Conservation (phyloP, 306 rosid species). For the Ammopiptanthus mongolicus region DNA sequence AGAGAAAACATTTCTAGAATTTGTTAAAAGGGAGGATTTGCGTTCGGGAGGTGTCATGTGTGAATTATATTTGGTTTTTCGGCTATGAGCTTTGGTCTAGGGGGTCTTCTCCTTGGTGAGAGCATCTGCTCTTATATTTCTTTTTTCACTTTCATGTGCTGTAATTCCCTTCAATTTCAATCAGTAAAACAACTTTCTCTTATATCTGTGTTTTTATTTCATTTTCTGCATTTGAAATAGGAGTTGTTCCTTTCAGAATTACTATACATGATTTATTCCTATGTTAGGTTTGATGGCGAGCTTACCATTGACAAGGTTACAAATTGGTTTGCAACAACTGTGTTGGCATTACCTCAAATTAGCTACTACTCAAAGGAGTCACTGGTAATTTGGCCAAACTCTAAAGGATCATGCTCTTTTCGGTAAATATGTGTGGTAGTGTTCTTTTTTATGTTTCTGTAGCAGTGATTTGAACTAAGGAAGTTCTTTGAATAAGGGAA, state of each 20-base stretch:
- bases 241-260: neutral
- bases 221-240: no score
- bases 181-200: no score
- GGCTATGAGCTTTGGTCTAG: no score
- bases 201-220: no score
- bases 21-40: no score
- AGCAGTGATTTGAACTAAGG: neutral
- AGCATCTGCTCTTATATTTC: no score
- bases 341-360: slow-evolving; percentile 74
- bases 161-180: no score
- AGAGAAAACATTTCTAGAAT: no score
- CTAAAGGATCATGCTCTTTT: neutral
- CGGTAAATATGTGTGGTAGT: neutral
- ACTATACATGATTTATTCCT: slow-evolving; percentile 1
- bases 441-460: neutral
- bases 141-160: no score
- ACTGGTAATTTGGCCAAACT: slow-evolving; percentile 52
- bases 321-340: slow-evolving; percentile 83
- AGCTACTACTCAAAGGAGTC: slow-evolving; percentile 72
- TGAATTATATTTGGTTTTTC: no score
- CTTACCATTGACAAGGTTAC: slow-evolving; percentile 61
- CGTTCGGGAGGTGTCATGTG: no score
- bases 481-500: slow-evolving; percentile 20
- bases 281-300: slow-evolving; percentile 65
- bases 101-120: no score